Conservation (phyloP, 2,329 filamentous ascomycete species). For the Chaetomiaceae sp. region DNA sequence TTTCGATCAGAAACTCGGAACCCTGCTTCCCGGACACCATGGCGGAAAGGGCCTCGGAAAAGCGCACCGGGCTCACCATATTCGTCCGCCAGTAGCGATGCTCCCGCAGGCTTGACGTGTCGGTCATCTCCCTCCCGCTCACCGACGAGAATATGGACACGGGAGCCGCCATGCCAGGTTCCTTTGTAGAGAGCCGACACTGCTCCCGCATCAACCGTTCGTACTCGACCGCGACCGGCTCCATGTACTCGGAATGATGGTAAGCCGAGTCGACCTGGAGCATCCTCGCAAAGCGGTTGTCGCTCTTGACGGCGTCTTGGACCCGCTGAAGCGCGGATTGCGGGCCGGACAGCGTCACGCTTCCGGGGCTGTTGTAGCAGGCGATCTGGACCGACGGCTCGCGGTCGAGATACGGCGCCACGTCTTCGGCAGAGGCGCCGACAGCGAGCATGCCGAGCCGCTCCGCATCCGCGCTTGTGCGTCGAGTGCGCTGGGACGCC, state of each 20-base stretch:
- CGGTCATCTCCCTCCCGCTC: too few relatives aligned
- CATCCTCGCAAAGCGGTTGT: slow-evolving; percentile 28
- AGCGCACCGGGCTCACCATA: slow-evolving; percentile 30
- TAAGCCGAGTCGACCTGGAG: slow-evolving; percentile 33
- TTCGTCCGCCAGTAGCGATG: slow-evolving; percentile 34
- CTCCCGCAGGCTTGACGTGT: too few relatives aligned
- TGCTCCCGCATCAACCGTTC: too few relatives aligned
- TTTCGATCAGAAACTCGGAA: slow-evolving; percentile 24
- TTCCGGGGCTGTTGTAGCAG: slow-evolving; percentile 30
- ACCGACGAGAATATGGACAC: too few relatives aligned
- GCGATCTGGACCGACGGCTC: slow-evolving; percentile 25
- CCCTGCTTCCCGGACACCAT: slow-evolving; percentile 14
- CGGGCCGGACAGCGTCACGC: slow-evolving; percentile 30
- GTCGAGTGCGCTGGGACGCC: slow-evolving; percentile 9
- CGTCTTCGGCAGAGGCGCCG: slow-evolving; percentile 23
- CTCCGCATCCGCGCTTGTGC: background rate
- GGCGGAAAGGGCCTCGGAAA: slow-evolving; percentile 19
- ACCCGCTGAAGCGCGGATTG: slow-evolving; percentile 14
- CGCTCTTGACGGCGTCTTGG: slow-evolving; percentile 17
- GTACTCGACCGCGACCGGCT: slow-evolving; percentile 18
- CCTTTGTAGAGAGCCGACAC: too few relatives aligned
- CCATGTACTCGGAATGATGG: slow-evolving; percentile 34
- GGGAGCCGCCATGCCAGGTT: background rate
- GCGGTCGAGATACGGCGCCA: slow-evolving; percentile 17
- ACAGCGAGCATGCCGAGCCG: slow-evolving; percentile 34